Base-by-base conservation (phyloP, 2,329 filamentous ascomycete genomes). In the Chaetothyriales sp. region DNA sequence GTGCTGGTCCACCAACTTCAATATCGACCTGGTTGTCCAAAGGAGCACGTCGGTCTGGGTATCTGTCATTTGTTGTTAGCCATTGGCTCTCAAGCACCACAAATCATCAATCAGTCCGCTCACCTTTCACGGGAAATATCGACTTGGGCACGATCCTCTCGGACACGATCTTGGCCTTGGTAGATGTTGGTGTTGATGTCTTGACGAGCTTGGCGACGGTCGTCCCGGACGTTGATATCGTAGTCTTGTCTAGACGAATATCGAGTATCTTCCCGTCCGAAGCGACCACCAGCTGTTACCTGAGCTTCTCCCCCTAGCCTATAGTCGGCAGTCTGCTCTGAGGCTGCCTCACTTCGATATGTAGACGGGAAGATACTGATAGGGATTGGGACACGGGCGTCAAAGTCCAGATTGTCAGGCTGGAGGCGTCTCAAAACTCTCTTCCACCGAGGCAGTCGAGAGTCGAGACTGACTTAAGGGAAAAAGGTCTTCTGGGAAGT, bases 351-450 rank as follows among this genome's bases (percentile, higher is more conserved):
- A 78, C 77, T 82, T 74, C 84, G 81, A 80, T 95, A 96, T 74
- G 88, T 86, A 73, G 88, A 95, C 78, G 90, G 90, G 82, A 96
- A 95, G 84, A 95, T 85, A 86, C 88, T 95, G 83, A 95, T 94
- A 76, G 90, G 90, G 75, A 96, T 92, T 79, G 90, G 87, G 75
- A 95, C 86, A 75, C 88, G 86, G 76, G 89, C 59, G 59, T 61
- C 59, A 59, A 61, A 61, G 57, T 61, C 59, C 59, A 61, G 59
- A 52, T 60, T 61, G 59, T 45, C 58, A 51, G 55, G 43, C 50
- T 56, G 51, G 20, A 49, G 52, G 51, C 58, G 59, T 52, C 59
- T 61, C 51, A 56, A 60, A 57, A 59, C 59, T 61, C 58, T 55
- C 54, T 52, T 59, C 52, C 59, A 58, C 57, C 60, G 51, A 56